Percentiles rank a stretch among this genome's conserved stretches.
phyloP scores from a whole-genome alignment of 2,329 filamentous ascomycete genomes.

The Cladophialophora psammophila region DNA sequence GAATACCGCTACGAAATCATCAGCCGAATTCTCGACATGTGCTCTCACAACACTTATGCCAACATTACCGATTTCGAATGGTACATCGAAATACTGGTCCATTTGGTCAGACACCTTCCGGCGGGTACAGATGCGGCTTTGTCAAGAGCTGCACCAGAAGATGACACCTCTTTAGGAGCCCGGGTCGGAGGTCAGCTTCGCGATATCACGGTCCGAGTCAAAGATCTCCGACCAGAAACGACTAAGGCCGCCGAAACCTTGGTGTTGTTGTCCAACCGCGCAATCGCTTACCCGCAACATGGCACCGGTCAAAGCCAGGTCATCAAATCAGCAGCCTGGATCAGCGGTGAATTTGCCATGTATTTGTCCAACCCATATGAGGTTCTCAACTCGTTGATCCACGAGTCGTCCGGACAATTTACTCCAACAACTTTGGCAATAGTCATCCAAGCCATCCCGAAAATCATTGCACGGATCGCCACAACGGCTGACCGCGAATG shows the following conservation, averaged over 20 bases:
- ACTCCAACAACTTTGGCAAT: constrained; percentile 74
- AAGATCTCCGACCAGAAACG: constrained; percentile 79
- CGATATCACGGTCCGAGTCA: constrained; percentile 90
- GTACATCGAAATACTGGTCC: constrained; percentile 90
- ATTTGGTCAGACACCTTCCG: constrained; percentile 62
- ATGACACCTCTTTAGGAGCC: constrained; percentile 41
- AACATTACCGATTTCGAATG: constrained; percentile 93
- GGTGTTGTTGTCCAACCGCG: constrained; percentile 66
- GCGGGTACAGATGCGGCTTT: constrained; percentile 18
- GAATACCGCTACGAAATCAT: constrained; percentile 88
- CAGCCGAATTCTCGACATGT: constrained; percentile 83
- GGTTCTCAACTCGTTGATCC: constrained; percentile 75
- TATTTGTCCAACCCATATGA: constrained; percentile 74
- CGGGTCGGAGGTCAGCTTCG: constrained; percentile 83
- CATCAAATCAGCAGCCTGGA: constrained; percentile 79
- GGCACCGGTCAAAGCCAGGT: constrained; percentile 66
- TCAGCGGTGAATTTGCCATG: constrained; percentile 86
- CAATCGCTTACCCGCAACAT: constrained; percentile 63
- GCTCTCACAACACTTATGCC: constrained; percentile 84
- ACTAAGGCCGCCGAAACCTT: constrained; percentile 80
- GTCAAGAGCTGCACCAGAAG: constrained; percentile 39
- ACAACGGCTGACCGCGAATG: constrained; percentile 71
- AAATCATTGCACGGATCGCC: constrained; percentile 78
- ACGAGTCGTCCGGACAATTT: constrained; percentile 66
- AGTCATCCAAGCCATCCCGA: constrained; percentile 83